Conservation (phyloP, 768 basidiomycete species). For the Tricholomella constricta region DNA sequence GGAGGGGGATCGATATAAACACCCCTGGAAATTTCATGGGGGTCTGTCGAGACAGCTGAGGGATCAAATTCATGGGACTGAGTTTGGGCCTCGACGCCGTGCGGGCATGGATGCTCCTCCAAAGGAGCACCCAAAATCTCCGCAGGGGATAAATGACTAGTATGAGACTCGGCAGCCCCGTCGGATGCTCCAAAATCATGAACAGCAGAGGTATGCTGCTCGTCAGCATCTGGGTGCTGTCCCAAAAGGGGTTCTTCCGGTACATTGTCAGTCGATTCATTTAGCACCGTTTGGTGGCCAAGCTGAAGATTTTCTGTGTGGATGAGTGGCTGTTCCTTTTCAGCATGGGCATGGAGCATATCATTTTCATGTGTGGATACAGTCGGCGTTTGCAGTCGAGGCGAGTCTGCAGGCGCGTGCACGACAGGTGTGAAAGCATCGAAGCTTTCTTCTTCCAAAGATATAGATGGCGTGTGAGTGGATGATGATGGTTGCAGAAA, state of each 20-base stretch:
- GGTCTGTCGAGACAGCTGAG: slow-evolving; percentile 34
- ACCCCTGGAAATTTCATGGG: slow-evolving; percentile 64
- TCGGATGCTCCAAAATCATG: background rate
- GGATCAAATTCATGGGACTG: slow-evolving; percentile 1
- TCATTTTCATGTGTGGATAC: background rate
- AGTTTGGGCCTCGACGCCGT: slow-evolving; percentile 6
- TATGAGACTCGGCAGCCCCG: background rate
- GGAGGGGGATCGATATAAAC: slow-evolving; percentile 79
- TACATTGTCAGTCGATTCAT: background rate
- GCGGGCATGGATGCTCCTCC: background rate
- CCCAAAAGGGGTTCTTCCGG: slow-evolving; percentile 1
- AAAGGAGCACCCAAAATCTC: background rate
- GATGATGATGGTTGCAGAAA: background rate
- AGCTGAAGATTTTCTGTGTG: background rate
- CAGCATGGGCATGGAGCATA: background rate
- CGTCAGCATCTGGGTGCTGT: background rate
- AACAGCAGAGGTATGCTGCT: background rate
- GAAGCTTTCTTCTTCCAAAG: background rate
- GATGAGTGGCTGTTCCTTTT: background rate
- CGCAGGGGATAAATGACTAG: background rate
- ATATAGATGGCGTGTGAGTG: background rate
- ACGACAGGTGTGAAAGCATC: background rate
- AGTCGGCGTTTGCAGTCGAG: background rate
- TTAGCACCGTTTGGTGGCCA: background rate
- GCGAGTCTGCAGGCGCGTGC: background rate